Conservation (phyloP, 352 stramenopile genomes). For the Globisporangium nagaii region DNA sequence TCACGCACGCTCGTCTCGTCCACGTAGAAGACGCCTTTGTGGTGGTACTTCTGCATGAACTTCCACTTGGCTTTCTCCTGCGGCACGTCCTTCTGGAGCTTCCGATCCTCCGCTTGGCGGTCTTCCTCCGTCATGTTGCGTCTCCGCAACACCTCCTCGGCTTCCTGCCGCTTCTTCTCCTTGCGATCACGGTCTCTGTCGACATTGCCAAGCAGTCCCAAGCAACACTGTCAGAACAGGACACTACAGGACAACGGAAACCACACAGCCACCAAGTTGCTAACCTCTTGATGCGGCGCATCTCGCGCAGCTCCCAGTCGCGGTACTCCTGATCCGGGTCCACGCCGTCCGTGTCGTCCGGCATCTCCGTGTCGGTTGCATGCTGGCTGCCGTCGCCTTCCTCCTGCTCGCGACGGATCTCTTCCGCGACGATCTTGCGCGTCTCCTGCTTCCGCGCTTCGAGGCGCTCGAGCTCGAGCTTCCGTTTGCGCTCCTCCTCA, state of each 20-base stretch:
- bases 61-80: conserved; percentile 88
- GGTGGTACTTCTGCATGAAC: conserved; percentile 98
- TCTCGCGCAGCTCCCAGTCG: conserved; percentile 92
- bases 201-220: not conserved
- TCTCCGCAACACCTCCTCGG: conserved; percentile 79
- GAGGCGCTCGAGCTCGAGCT: conserved; percentile 37
- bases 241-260: not conserved
- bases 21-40: conserved; percentile 98
- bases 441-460: conserved; percentile 63
- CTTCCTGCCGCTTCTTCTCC: conserved; percentile 76
- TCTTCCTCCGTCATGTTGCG: conserved; percentile 97
- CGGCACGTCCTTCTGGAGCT: conserved; percentile 74
- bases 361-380: conserved; percentile 82
- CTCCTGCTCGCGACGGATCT: conserved; percentile 65
- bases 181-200: conserved; percentile 77
- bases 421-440: conserved; percentile 68
- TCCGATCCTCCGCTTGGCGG: conserved; percentile 88
- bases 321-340: conserved; percentile 89
- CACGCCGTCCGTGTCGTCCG: conserved; percentile 86
- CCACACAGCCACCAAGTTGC: not conserved
- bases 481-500: conserved; percentile 57
- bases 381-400: conserved; percentile 32
- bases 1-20: conserved; percentile 89
- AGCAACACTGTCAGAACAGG: not conserved
- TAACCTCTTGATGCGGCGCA: conserved; percentile 86